phyloP scores from a whole-genome alignment of 495 filamentous ascomycete genomes.

The Trypethelium eluteriae region DNA sequence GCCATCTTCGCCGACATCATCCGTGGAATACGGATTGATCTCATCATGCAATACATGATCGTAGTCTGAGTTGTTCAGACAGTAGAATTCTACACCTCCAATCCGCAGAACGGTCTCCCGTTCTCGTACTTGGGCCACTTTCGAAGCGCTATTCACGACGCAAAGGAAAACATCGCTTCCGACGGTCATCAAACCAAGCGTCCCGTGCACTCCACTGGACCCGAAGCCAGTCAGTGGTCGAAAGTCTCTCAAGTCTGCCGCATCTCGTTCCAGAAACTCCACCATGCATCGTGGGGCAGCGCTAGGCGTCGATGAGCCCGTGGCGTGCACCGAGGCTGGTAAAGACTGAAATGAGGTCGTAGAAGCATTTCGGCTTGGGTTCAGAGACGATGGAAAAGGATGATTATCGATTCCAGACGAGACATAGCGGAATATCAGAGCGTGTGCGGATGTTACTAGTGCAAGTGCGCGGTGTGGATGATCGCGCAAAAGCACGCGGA shows the following conservation, averaged over 20 bases:
- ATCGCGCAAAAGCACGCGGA: slow-evolving; percentile 51
- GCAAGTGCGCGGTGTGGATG: slow-evolving; percentile 79
- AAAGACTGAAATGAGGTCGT: slow-evolving; percentile 37
- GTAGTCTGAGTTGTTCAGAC: slow-evolving; percentile 74
- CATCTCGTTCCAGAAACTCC: slow-evolving; percentile 64
- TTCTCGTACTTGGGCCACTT: slow-evolving; percentile 74
- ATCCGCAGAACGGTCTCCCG: slow-evolving; percentile 86
- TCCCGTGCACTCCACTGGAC: slow-evolving; percentile 62
- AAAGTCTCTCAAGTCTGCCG: slow-evolving; percentile 64
- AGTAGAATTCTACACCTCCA: slow-evolving; percentile 82
- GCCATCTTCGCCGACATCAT: slow-evolving; percentile 46
- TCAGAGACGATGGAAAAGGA: slow-evolving; percentile 24
- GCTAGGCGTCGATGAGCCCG: slow-evolving; percentile 26
- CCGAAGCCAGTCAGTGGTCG: slow-evolving; percentile 55
- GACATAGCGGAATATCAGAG: slow-evolving; percentile 73
- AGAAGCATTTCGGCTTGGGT: slow-evolving; percentile 41
- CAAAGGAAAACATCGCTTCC: slow-evolving; percentile 83
- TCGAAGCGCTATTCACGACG: slow-evolving; percentile 69
- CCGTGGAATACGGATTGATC: slow-evolving; percentile 44
- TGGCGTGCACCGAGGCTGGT: slow-evolving; percentile 20
- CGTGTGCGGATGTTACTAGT: slow-evolving; percentile 67
- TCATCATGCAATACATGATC: slow-evolving; percentile 64
- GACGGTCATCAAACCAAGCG: slow-evolving; percentile 81
- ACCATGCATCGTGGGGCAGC: slow-evolving; percentile 66
- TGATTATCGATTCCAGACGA: slow-evolving; percentile 43